Evolutionary conservation across 2,329 filamentous ascomycete genomes (phyloP).

Genomic region (Catunica adiposa): DNA sequence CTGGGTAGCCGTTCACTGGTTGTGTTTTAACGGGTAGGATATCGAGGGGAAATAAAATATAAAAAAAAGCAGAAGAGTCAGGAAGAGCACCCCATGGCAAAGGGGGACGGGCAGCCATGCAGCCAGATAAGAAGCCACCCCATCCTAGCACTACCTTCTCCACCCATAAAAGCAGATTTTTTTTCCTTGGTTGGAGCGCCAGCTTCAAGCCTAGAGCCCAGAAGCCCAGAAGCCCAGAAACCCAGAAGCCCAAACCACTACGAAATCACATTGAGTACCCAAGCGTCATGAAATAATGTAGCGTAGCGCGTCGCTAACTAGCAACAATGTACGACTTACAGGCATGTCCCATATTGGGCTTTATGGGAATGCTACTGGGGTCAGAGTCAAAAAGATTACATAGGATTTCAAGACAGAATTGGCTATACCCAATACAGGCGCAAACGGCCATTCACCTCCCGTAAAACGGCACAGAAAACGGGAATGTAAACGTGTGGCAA

Average conservation of each 20-base stretch:
- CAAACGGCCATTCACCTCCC: not conserved
- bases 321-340: conserved; percentile 2
- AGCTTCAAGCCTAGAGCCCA: not conserved
- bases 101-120: conserved; percentile 4
- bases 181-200: not conserved
- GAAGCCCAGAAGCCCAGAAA: not conserved
- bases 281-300: not conserved
- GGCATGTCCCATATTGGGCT: not conserved
- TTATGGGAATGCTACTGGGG: not conserved
- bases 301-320: conserved; percentile 7
- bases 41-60: not conserved
- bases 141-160: conserved; percentile 10
- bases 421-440: not conserved
- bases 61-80: conserved; percentile 4
- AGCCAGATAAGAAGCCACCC: conserved; percentile 11
- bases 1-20: conserved; percentile 4
- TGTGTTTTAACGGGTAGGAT: conserved; percentile 9
- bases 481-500: not conserved
- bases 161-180: conserved; percentile 12
- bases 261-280: not conserved
- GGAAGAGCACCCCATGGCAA: not conserved
- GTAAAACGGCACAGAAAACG: not conserved
- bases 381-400: not conserved
- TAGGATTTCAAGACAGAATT: not conserved
- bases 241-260: not conserved